Evolutionary conservation across 2,329 filamentous ascomycete species (phyloP).

Genomic region (Xylaria arbuscula): DNA sequence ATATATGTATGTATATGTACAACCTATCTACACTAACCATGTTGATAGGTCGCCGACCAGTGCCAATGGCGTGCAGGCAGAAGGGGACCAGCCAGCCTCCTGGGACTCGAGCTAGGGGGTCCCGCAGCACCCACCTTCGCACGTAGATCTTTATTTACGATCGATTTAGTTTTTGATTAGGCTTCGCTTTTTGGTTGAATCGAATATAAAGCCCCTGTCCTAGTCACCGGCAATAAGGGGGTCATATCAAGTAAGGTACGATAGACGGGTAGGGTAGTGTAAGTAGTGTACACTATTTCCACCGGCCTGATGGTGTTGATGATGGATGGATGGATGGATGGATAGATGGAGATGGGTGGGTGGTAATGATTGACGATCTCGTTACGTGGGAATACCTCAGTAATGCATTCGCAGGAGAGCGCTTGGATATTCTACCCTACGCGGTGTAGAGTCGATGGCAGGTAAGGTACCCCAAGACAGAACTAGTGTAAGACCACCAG

Average conservation of each 20-base stretch:
- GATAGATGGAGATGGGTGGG: not conserved
- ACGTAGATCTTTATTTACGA: conserved; percentile 38
- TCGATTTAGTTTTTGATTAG: conserved; percentile 31
- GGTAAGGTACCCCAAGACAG: conserved; percentile 9
- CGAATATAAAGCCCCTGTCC: conserved; percentile 16
- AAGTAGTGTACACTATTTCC: too few species aligned
- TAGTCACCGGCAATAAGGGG: conserved; percentile 26
- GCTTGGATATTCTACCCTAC: conserved; percentile 17
- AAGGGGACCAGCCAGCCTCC: conserved; percentile 28
- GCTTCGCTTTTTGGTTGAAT: conserved; percentile 5
- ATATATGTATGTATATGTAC: not conserved
- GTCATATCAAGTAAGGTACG: conserved; percentile 10
- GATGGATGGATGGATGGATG: not conserved
- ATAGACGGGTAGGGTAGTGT: not conserved
- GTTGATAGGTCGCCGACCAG: conserved; percentile 22
- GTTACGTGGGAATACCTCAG: not conserved
- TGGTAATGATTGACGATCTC: conserved; percentile 6
- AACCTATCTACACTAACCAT: not conserved
- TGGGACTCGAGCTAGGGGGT: conserved; percentile 30
- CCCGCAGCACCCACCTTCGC: conserved; percentile 24
- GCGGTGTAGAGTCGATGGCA: not conserved
- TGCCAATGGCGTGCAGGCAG: conserved; percentile 27
- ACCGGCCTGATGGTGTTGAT: not conserved
- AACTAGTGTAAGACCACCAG: not conserved
- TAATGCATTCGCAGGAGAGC: not conserved